Evolutionary conservation across 768 basidiomycete species (phyloP), one percentile per base, ranked within the genome.

Genomic region (Kwoniella newhampshirensis): DNA sequence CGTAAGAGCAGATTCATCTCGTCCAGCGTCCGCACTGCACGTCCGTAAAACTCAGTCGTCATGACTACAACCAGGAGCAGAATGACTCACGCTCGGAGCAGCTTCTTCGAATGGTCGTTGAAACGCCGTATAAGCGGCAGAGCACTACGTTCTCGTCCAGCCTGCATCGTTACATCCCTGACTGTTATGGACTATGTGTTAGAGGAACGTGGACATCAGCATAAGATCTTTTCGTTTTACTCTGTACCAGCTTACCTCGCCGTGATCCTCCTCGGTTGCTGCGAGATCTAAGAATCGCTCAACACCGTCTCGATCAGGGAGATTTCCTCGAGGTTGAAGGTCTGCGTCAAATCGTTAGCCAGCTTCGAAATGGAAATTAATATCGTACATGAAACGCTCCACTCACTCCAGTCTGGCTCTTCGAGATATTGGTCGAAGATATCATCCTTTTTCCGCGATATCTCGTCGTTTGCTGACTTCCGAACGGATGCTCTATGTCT

Each of bases 381-480:
- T 8, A 20, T 41, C 32, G 41, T 35, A 43, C 5, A 23, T 15
- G 5, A n/a, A 7, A 7, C 12, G 42, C n/a, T 28, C 73, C 15
- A 59, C 83, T 35, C 68, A 91, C 91, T 91, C 73, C 97, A 91
- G 67, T 99, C 96, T 32, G 92, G 91, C 68, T 85, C 87, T 75
- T 93, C 91, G n/a, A 99, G 78, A 75, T 98, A 99, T 66, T 87
- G 85, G 80, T 98, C 94, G 64, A 99, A 90, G 53, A 98, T 92
- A 0, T 87, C 82, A 71, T 99, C 96, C 47, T 88, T 88, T 75
- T 89, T 88, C 52, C 90, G 87, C 7, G 89, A 85, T 68, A 88
- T 86, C 32, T 65, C 68, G 18, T 69, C 77, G 66, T 88, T 89
- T 15, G 86, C 80, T 11, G 88, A 89, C 17, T 88, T 86, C 56